Conservation (phyloP, 495 filamentous ascomycete species). For the Aspergillus egyptiacus region DNA sequence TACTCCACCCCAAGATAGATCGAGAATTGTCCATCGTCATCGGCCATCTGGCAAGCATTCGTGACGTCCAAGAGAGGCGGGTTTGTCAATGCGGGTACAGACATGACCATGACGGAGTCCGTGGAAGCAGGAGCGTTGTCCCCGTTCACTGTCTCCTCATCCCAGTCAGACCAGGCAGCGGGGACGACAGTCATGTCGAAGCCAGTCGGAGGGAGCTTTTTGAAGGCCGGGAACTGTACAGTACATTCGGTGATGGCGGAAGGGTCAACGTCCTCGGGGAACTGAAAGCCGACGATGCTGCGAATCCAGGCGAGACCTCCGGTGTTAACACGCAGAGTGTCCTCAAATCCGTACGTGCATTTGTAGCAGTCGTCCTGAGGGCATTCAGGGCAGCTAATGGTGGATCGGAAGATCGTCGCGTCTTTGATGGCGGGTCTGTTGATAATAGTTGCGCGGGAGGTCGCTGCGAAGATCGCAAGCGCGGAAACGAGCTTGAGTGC, state of each 20-base stretch:
- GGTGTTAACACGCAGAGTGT: constrained; percentile 9
- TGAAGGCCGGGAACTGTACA: constrained; percentile 16
- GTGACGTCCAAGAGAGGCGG: constrained; percentile 12
- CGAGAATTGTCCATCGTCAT: constrained; percentile 7
- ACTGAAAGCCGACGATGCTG: constrained; percentile 13
- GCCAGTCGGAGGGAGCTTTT: neutral
- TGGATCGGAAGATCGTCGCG: constrained; percentile 14
- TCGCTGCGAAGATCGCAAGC: neutral
- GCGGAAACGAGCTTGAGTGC: neutral
- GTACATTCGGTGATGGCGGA: constrained; percentile 8
- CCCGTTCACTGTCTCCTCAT: constrained; percentile 14
- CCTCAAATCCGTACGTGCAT: constrained; percentile 9
- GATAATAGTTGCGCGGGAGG: neutral
- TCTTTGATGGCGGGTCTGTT: constrained; percentile 12
- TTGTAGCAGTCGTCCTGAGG: constrained; percentile 10
- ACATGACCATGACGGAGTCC: neutral
- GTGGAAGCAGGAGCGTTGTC: constrained; percentile 8
- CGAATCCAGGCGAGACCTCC: constrained; percentile 6
- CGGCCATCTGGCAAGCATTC: constrained; percentile 3
- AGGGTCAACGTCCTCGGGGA: neutral
- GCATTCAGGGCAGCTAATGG: constrained; percentile 8
- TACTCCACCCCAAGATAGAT: constrained; percentile 10
- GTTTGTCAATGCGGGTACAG: constrained; percentile 7
- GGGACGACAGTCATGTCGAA: constrained; percentile 12
- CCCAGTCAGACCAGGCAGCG: constrained; percentile 12